Percentiles rank a stretch among this genome's conserved stretches.
Evolutionary conservation across 148 eudicot species (phyloP).

Genomic region (Persicaria tinctoria): DNA sequence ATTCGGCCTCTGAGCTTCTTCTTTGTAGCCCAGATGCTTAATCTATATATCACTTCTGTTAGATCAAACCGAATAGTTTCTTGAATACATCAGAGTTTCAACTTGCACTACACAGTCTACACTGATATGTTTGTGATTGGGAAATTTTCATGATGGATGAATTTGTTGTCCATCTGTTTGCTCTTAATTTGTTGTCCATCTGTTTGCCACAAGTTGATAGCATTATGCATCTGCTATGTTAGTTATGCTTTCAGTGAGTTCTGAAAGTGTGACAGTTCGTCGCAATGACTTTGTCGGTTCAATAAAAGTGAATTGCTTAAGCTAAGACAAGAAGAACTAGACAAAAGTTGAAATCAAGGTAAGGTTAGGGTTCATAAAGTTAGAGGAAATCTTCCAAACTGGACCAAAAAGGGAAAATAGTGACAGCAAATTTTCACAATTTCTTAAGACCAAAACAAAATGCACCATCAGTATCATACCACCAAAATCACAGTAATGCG

Average conservation of each 20-base stretch:
- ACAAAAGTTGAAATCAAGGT: not conserved
- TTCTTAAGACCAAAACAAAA: not conserved
- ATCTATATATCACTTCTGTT: no score
- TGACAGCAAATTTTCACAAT: not conserved
- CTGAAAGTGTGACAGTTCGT: no score
- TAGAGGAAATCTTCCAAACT: not conserved
- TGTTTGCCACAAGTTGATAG: not conserved
- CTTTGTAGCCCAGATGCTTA: no score
- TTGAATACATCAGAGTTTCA: not conserved
- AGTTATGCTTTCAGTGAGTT: not conserved
- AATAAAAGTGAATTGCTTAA: not conserved
- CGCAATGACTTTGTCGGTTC: not conserved
- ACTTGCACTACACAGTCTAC: not conserved
- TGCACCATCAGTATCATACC: not conserved
- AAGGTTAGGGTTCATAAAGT: not conserved
- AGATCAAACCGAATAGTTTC: not conserved
- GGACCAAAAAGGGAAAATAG: not conserved
- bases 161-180: not conserved
- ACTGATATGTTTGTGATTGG: slow-evolving; percentile 3
- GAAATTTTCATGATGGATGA: not conserved
- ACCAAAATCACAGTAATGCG: no score
- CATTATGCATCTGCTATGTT: not conserved
- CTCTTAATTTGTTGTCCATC: not conserved
- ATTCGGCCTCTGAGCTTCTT: not conserved
- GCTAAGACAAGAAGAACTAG: not conserved